Conservation (phyloP, 768 basidiomycete species). For the Lactarius tabidus region DNA sequence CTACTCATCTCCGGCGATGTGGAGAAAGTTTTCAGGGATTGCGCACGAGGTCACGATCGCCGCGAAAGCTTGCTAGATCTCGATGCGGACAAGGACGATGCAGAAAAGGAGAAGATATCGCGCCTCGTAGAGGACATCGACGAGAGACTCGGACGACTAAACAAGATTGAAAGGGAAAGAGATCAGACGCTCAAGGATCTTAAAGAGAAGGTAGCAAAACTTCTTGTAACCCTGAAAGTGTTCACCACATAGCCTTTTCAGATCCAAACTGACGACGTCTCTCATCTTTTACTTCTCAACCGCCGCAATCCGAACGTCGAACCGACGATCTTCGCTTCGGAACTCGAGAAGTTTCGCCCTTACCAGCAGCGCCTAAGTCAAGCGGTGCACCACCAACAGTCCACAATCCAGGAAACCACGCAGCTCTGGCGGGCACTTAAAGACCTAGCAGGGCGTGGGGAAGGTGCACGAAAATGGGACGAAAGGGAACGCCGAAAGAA, state of each 20-base stretch:
- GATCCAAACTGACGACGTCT: constrained; percentile 96
- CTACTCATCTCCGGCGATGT: constrained; percentile 55
- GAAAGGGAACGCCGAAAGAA: constrained; percentile 77
- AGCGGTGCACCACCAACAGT: constrained; percentile 74
- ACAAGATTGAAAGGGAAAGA: constrained; percentile 81
- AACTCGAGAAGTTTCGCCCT: constrained; percentile 93
- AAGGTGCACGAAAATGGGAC: constrained; percentile 75
- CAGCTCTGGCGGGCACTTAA: constrained; percentile 70
- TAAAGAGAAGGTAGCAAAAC: constrained; percentile 77
- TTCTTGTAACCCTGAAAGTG: not conserved
- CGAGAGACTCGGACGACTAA: constrained; percentile 69
- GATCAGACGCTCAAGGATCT: constrained; percentile 87
- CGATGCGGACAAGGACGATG: constrained; percentile 62
- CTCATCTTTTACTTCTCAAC: constrained; percentile 87
- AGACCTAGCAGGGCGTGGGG: constrained; percentile 68
- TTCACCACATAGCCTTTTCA: constrained; percentile 32
- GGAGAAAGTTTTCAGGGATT: constrained; percentile 61
- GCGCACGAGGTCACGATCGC: constrained; percentile 38
- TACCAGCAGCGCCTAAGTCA: constrained; percentile 79
- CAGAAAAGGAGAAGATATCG: constrained; percentile 64
- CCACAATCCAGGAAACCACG: constrained; percentile 68
- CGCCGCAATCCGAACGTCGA: constrained; percentile 81
- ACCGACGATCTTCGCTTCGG: constrained; percentile 83
- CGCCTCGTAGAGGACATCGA: constrained; percentile 70
- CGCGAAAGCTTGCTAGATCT: constrained; percentile 62